A percentile compares a stretch with the other conserved stretches of the same genome.
phyloP scores from a whole-genome alignment of 306 rosid species.

The Inga leiocalycina region DNA sequence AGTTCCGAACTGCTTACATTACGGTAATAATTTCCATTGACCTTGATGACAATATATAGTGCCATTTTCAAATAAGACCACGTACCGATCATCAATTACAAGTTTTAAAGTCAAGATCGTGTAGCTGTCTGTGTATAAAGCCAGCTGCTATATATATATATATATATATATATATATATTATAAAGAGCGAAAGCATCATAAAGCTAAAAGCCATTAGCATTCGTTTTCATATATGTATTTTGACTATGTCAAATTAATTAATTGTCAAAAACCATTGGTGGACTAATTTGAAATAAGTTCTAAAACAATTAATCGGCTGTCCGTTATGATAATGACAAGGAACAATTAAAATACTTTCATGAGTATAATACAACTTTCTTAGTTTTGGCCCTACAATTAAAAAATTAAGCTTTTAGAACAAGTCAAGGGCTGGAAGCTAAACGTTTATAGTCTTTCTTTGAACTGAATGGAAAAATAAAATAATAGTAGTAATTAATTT shows the following conservation, averaged over 20 bases:
- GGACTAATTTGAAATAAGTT: not conserved
- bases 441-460: not conserved
- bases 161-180: not conserved
- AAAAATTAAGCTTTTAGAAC: not conserved
- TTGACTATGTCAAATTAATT: not conserved
- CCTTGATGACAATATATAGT: not conserved
- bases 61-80: not conserved
- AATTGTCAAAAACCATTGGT: not conserved
- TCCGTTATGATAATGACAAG: not conserved
- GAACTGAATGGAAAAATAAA: not conserved
- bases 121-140: not conserved
- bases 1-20: too few relatives aligned
- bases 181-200: not conserved
- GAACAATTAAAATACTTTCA: not conserved
- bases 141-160: not conserved
- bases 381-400: not conserved
- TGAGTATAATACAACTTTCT: not conserved
- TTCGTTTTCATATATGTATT: not conserved
- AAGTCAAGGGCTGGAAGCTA: conserved; percentile 10
- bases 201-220: not conserved
- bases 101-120: not conserved
- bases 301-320: not conserved
- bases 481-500: not conserved
- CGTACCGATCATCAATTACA: not conserved
- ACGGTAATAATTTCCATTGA: not conserved